Conservation (phyloP, 2,329 filamentous ascomycete genomes). For the Colletotrichum falcatum region DNA sequence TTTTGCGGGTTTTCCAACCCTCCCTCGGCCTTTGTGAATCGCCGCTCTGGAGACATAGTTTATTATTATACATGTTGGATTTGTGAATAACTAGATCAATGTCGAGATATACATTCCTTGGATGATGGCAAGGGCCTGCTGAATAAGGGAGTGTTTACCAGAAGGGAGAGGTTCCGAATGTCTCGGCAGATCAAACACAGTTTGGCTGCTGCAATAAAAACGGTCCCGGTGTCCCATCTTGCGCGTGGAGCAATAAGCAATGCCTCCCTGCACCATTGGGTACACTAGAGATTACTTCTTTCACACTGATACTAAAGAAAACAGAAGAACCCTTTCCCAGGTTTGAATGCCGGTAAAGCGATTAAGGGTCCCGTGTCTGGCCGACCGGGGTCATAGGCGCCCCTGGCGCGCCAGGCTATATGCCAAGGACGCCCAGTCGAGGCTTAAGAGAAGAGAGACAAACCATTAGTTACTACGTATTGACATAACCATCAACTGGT, state of each 20-base stretch:
- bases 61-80: background rate
- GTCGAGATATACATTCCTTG: background rate
- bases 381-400: slow-evolving; percentile 49
- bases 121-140: too few relatives aligned
- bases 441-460: slow-evolving; percentile 13
- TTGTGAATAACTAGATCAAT: background rate
- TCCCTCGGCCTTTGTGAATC: too few relatives aligned
- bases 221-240: background rate
- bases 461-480: slow-evolving; percentile 50
- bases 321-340: background rate
- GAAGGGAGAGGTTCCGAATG: background rate
- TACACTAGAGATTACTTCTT: background rate
- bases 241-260: background rate
- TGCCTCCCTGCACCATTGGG: background rate
- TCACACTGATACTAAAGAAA: background rate
- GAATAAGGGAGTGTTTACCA: background rate
- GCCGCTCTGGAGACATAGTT: background rate
- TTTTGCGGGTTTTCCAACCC: too few relatives aligned
- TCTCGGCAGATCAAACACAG: background rate
- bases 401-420: slow-evolving; percentile 46
- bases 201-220: too few relatives aligned
- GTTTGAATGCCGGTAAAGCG: too few relatives aligned
- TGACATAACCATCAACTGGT: slow-evolving; percentile 53
- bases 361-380: slow-evolving; percentile 48
- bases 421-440: slow-evolving; percentile 41